These are phyloP conservation scores for Skeletonema potamos DNA, from an alignment of 108 stramenopile species.

Conservation along the genomic window DNA sequence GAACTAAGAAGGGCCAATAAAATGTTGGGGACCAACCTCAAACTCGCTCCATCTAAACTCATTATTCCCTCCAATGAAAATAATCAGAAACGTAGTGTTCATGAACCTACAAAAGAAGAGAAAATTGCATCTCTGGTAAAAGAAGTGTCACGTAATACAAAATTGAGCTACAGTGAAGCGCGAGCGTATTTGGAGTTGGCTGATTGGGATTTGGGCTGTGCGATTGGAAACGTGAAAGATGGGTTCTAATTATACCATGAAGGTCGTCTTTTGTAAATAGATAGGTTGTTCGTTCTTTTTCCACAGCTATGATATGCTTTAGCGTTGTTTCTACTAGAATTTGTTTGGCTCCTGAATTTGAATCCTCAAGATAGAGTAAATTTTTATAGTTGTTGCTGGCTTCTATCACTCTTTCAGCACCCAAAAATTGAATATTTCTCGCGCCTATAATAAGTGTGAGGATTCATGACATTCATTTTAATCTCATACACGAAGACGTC, in stretches of 20 bases:
- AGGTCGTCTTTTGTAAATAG: neutral
- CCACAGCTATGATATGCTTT: neutral
- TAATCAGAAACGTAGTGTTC: neutral
- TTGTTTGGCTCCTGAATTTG: too few species aligned
- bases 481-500: too few species aligned
- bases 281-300: neutral
- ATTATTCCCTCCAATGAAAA: conserved; percentile 46
- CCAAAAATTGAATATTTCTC: neutral
- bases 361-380: too few species aligned
- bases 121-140: conserved; percentile 25
- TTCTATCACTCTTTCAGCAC: neutral
- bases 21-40: conserved; percentile 59
- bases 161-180: conserved; percentile 39
- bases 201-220: conserved; percentile 56
- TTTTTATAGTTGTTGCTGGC: too few species aligned
- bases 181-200: conserved; percentile 57
- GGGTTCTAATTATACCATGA: neutral
- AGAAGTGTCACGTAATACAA: neutral
- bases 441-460: neutral
- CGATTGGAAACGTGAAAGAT: conserved; percentile 44
- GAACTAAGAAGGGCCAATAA: conserved; percentile 61
- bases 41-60: conserved; percentile 53
- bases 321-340: neutral
- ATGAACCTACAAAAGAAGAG: conserved; percentile 30
- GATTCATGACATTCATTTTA: neutral